A percentile compares a stretch with the other conserved stretches of the same genome.
These are phyloP conservation scores for Cystobasidium ongulense DNA, from an alignment of 768 basidiomycete genomes.

Conservation along the genomic window DNA sequence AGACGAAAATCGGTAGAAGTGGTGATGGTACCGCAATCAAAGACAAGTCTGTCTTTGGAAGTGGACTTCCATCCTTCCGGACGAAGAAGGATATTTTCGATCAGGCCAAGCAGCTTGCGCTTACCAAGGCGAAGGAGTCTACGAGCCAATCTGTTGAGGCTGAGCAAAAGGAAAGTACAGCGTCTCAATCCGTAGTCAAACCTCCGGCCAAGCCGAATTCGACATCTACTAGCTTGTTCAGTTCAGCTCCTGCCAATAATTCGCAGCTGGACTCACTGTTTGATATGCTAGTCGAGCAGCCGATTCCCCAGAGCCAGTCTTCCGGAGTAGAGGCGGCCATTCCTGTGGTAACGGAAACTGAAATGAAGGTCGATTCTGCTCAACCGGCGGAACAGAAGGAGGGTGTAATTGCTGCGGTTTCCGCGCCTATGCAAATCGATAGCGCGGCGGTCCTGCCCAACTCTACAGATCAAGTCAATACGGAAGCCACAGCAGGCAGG, in stretches of 20 bases:
- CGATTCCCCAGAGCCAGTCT: background rate
- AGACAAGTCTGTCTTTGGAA: background rate
- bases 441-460: no score
- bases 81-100: background rate
- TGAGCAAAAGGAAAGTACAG: no score
- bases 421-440: no score
- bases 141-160: background rate
- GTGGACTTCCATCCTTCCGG: background rate
- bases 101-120: background rate
- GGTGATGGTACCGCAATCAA: background rate
- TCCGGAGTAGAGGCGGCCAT: background rate
- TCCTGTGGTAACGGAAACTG: background rate
- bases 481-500: no score
- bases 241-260: background rate
- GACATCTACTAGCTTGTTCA: no score
- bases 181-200: background rate
- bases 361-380: background rate
- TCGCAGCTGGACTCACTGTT: conserved; percentile 6
- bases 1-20: background rate
- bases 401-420: no score
- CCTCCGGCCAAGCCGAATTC: background rate
- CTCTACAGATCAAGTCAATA: no score
- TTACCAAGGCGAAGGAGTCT: background rate
- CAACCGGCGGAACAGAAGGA: no score
- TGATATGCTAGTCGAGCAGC: conserved; percentile 4